These are phyloP conservation scores for Chlamydomonas sphaeroides DNA, from an alignment of 139 green algal species.

Conservation along the genomic window DNA sequence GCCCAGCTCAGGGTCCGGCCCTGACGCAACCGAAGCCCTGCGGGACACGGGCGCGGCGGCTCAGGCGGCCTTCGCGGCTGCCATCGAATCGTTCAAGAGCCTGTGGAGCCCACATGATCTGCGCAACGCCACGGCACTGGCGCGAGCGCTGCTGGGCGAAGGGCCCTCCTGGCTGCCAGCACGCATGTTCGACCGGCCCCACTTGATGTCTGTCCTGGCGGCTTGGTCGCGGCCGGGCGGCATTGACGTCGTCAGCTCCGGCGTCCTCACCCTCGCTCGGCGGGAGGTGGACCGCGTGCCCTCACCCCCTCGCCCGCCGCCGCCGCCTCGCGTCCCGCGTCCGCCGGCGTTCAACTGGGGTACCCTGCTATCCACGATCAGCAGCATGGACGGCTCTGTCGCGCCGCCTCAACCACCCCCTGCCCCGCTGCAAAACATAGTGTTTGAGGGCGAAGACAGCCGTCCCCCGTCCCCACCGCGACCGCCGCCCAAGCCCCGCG, in stretches of 20 bases:
- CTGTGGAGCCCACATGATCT: neutral
- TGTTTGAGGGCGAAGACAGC: neutral
- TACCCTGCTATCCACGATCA: too few relatives aligned
- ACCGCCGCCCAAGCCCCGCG: too few relatives aligned
- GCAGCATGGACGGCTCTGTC: neutral
- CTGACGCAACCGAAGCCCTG: too few relatives aligned
- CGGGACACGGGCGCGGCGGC: too few relatives aligned
- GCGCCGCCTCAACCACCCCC: neutral
- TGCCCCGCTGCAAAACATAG: neutral
- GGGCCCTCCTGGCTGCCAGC: neutral
- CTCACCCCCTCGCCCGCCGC: neutral
- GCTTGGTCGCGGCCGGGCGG: neutral
- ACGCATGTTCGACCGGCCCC: neutral
- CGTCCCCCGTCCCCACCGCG: too few relatives aligned
- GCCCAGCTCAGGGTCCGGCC: too few relatives aligned
- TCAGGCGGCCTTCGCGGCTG: neutral
- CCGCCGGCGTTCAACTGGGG: neutral
- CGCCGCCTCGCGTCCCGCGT: too few relatives aligned
- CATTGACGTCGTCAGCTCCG: neutral
- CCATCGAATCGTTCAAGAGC: neutral
- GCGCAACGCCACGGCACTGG: neutral
- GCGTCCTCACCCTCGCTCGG: neutral
- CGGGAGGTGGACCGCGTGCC: neutral
- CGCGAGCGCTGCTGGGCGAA: neutral
- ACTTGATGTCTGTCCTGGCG: neutral